These are phyloP conservation scores for Paecilomyces niveus DNA, from an alignment of 2,329 filamentous ascomycete species.

Conservation along the genomic window DNA sequence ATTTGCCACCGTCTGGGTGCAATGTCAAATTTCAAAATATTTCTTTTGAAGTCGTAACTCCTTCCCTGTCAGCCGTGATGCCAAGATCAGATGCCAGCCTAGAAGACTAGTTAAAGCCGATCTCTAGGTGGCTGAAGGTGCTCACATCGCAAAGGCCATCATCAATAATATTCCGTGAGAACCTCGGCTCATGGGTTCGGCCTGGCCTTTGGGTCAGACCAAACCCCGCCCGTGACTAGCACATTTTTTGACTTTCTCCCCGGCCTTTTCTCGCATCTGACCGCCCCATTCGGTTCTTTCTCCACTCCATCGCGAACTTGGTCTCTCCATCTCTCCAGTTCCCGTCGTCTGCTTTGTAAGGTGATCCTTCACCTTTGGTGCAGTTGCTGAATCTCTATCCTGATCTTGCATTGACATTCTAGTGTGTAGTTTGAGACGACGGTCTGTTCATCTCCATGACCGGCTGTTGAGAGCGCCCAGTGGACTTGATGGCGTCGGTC, in stretches of 20 bases:
- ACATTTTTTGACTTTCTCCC: not conserved
- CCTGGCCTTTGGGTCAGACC: not conserved
- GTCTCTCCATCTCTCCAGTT: not conserved
- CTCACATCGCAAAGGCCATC: no score
- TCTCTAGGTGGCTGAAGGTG: no score
- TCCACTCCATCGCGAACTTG: not conserved
- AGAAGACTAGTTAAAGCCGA: no score
- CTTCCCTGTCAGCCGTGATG: no score
- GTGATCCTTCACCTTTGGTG: not conserved
- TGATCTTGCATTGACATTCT: not conserved
- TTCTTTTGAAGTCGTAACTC: no score
- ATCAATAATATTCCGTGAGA: not conserved
- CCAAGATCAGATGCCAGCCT: no score
- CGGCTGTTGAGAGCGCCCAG: constrained; percentile 17
- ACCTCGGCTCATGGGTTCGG: not conserved
- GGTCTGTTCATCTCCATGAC: constrained; percentile 17
- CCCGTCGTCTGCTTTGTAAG: not conserved
- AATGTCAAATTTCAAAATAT: no score
- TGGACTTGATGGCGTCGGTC: constrained; percentile 46
- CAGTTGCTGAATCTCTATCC: not conserved
- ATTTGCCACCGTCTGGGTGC: no score
- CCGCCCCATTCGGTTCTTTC: not conserved
- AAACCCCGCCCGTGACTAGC: not conserved
- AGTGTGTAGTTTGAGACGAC: not conserved
- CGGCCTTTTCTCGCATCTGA: not conserved